phyloP scores from a whole-genome alignment of 345 rosid genomes.

The Abelmoschus esculentus region DNA sequence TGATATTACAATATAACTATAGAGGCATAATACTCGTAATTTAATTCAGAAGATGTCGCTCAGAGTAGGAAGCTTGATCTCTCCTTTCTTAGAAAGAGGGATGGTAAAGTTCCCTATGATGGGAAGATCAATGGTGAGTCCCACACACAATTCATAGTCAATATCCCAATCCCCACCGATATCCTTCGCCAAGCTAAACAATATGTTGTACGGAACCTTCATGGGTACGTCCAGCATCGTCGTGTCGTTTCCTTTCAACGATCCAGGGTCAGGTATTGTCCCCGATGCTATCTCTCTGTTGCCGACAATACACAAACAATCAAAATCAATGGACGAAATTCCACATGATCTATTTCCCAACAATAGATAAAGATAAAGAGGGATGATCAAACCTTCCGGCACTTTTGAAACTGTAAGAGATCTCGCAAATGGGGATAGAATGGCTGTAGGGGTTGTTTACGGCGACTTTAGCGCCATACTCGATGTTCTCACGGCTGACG shows the following conservation, averaged over 20 bases:
- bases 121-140: slow-evolving; percentile 71
- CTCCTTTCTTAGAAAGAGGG: slow-evolving; percentile 64
- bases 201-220: slow-evolving; percentile 56
- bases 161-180: slow-evolving; percentile 86
- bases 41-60: slow-evolving; percentile 26
- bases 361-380: neutral
- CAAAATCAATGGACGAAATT: neutral
- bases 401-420: slow-evolving; percentile 68
- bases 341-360: too few species aligned
- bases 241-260: slow-evolving; percentile 52
- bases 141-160: slow-evolving; percentile 61
- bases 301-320: neutral
- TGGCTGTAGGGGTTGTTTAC: slow-evolving; percentile 64
- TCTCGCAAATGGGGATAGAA: slow-evolving; percentile 75
- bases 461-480: slow-evolving; percentile 60
- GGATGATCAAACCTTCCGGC: slow-evolving; percentile 37
- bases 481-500: slow-evolving; percentile 46
- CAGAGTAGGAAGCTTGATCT: slow-evolving; percentile 79
- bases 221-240: slow-evolving; percentile 59
- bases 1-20: neutral
- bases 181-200: slow-evolving; percentile 64
- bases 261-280: slow-evolving; percentile 78
- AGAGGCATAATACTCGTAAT: neutral
- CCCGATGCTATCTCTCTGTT: slow-evolving; percentile 68
- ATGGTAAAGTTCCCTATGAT: slow-evolving; percentile 56